Percentiles rank a stretch among this genome's conserved stretches.
Evolutionary conservation across 305 asterid species (phyloP).

Genomic region (Solanum hybrid): DNA sequence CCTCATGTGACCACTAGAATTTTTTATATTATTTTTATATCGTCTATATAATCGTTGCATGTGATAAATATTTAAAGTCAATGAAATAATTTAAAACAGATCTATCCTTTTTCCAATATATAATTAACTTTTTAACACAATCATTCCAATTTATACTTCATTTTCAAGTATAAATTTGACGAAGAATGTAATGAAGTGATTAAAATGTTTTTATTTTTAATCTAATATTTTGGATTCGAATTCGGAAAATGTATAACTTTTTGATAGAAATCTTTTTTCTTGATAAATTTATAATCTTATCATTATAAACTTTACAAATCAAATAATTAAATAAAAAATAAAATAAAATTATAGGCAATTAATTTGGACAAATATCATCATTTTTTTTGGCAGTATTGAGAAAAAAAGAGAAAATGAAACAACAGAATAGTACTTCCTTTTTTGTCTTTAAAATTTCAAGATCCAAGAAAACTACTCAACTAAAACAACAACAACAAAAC

Average conservation of each 20-base stretch:
- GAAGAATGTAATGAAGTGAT: background rate
- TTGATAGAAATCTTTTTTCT: background rate
- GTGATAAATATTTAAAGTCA: background rate
- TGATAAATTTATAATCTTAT: too few relatives aligned
- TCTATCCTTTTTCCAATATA: background rate
- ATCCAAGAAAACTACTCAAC: conserved; percentile 8
- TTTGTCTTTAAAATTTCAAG: background rate
- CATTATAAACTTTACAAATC: background rate
- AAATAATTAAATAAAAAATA: background rate
- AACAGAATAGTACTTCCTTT: background rate
- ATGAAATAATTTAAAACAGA: background rate
- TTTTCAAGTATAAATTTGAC: background rate
- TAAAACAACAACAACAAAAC: background rate
- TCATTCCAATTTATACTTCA: background rate
- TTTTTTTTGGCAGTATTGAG: background rate
- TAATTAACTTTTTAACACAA: background rate
- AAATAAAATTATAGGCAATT: background rate
- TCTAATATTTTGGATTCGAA: background rate
- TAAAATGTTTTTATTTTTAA: background rate
- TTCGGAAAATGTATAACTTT: background rate
- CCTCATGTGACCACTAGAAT: background rate
- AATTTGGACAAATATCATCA: background rate
- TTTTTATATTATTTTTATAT: background rate
- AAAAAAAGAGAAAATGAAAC: background rate
- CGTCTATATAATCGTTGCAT: background rate